Base-by-base conservation (phyloP, 345 rosid species). In the Diplotaxis tenuifolia region DNA sequence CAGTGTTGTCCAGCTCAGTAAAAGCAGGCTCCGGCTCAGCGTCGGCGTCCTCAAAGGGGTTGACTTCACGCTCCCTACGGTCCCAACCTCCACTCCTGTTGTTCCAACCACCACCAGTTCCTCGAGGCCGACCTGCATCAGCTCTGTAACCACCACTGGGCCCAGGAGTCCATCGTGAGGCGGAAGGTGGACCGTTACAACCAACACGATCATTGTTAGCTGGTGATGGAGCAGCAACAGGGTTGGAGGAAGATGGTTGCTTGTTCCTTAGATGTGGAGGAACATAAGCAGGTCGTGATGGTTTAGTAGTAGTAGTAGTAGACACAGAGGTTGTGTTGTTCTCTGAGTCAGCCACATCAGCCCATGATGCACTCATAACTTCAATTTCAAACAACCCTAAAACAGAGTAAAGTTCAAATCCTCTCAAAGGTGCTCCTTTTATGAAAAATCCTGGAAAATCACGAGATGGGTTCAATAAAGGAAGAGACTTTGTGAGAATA, bases 311-410 rank as follows among this genome's bases (percentile, higher is more conserved):
- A n/a, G n/a, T n/a, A 60, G 76, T 83, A 56, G 80, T 73, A 65
- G 88, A 74, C 69, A 78, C 89, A 75, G 84, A 57, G 21, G 61
- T 74, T 42, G 75, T 81, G 80, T 87, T 88, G 80, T 87, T 88
- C 83, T 92, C 98, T 79, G 98, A 81, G 76, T 86, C 90, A 64
- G 90, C 98, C 78, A 85, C 97, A 86, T 95, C 99, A 12, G 99
- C 99, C 99, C 99, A 95, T 82, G 97, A 89, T 74, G 85, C 87
- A 86, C 78, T 87, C 90, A 82, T 80, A 81, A 80, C 72, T 54
- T 18, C 68, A 68, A n/a, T 70, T n/a, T 18, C 64, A 60, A 52
- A 20, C 70, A 12, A 40, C 38, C 64, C 70, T 56, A 7, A 57
- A 58, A 21, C 11, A 49, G 29, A 23, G n/a, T 7, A 36, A 42